These are phyloP conservation scores for Cryphonectria parasitica DNA, from an alignment of 2,329 filamentous ascomycete species.

Conservation along the genomic window DNA sequence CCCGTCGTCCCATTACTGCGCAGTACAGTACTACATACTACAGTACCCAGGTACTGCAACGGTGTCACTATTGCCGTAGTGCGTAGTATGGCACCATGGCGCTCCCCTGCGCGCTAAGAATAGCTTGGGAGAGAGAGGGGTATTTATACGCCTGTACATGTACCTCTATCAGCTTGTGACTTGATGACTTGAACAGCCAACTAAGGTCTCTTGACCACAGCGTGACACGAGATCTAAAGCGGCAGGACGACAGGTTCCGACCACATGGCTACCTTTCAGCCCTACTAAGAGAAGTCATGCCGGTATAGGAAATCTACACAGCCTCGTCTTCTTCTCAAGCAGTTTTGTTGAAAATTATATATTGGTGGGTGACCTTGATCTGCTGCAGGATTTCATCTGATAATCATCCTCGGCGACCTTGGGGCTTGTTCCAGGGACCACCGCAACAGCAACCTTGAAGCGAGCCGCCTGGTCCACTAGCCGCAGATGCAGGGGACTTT, in stretches of 20 bases:
- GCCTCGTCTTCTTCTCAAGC: neutral
- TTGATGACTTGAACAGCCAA: neutral
- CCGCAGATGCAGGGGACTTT: neutral
- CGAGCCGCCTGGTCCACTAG: neutral
- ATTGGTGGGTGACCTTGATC: neutral
- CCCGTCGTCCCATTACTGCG: neutral
- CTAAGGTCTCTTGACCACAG: neutral
- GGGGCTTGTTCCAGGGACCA: constrained; percentile 2
- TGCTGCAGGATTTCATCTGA: constrained; percentile 9
- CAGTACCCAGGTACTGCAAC: neutral
- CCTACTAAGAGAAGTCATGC: neutral
- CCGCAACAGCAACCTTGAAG: neutral
- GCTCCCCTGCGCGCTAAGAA: constrained; percentile 13
- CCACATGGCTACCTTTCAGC: neutral
- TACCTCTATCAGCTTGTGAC: neutral
- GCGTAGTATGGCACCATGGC: neutral
- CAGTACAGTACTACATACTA: neutral
- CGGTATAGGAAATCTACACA: neutral
- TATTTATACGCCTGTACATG: constrained; percentile 4
- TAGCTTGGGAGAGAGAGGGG: neutral
- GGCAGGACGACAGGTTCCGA: neutral
- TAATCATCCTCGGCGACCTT: neutral
- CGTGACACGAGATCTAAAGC: constrained; percentile 1
- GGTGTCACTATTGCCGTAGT: too few species aligned
- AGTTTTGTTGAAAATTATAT: neutral